Conservation (phyloP, 495 filamentous ascomycete genomes). For the Trichoderma erinaceum region DNA sequence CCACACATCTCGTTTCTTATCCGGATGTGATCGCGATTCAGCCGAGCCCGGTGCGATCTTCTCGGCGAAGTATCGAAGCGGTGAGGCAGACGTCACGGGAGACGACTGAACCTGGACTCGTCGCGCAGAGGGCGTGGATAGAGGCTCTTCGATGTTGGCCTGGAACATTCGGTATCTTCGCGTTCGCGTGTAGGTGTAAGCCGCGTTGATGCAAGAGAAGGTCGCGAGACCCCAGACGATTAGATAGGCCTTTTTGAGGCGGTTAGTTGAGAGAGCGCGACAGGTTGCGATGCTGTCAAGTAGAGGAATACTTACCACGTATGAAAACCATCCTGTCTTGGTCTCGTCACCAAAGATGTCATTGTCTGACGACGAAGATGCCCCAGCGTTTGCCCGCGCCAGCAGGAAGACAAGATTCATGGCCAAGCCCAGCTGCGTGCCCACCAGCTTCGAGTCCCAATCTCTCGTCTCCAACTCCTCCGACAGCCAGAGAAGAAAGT, state of each 20-base stretch:
- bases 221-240: conserved; percentile 59
- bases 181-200: conserved; percentile 76
- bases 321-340: conserved; percentile 59
- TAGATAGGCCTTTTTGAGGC: conserved; percentile 56
- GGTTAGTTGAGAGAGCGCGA: conserved; percentile 12
- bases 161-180: conserved; percentile 92
- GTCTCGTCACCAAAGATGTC: conserved; percentile 78
- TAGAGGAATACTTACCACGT: conserved; percentile 59
- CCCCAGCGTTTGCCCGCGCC: conserved; percentile 66
- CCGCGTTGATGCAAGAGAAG: conserved; percentile 64
- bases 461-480: conserved; percentile 84
- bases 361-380: conserved; percentile 44
- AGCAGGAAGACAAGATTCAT: conserved; percentile 78
- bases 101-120: conserved; percentile 88
- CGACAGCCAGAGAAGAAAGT: conserved; percentile 81
- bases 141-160: conserved; percentile 63
- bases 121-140: conserved; percentile 77
- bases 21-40: conserved; percentile 74
- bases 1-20: conserved; percentile 86
- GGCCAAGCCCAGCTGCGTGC: conserved; percentile 62
- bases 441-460: conserved; percentile 78
- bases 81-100: conserved; percentile 63
- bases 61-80: conserved; percentile 66
- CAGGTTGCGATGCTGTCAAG: background rate
- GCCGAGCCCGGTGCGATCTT: conserved; percentile 56